phyloP scores from a whole-genome alignment of 441 rosid genomes.

The Mallotus japonicus region DNA sequence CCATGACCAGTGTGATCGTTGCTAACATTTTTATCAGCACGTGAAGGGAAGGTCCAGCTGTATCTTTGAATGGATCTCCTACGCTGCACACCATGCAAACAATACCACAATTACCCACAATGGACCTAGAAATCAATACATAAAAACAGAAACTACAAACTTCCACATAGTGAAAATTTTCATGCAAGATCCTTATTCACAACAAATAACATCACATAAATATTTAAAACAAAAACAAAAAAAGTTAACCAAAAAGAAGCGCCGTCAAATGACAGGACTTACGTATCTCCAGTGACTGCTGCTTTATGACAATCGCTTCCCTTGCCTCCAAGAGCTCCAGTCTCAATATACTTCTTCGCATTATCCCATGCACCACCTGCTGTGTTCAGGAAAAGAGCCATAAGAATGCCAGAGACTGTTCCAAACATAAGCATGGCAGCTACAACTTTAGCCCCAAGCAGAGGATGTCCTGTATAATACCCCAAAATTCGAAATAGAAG shows the following conservation, averaged over 20 bases:
- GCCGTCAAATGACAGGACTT: constrained; percentile 33
- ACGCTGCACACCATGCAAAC: constrained; percentile 55
- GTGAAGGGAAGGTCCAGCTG: constrained; percentile 96
- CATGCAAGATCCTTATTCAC: not conserved
- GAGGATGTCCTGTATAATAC: constrained; percentile 81
- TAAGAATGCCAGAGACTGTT: constrained; percentile 91
- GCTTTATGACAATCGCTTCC: constrained; percentile 98
- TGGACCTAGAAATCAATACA: not conserved
- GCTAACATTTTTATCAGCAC: constrained; percentile 98
- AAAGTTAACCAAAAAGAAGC: not conserved
- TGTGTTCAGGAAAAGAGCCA: constrained; percentile 98
- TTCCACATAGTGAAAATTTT: not conserved
- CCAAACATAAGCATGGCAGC: constrained; percentile 95
- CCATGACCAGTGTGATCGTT: constrained; percentile 85
- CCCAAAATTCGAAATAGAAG: constrained; percentile 81
- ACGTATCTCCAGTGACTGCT: constrained; percentile 97
- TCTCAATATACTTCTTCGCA: constrained; percentile 93
- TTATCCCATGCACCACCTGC: constrained; percentile 99
- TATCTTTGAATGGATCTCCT: constrained; percentile 98
- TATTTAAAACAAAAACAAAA: not conserved
- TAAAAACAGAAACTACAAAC: not conserved
- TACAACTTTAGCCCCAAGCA: constrained; percentile 97
- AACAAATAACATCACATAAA: not conserved
- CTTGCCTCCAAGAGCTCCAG: constrained; percentile 95
- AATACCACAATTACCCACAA: not conserved